Conservation (phyloP, 2,329 filamentous ascomycete genomes). For the Pestalotiopsis sp. region DNA sequence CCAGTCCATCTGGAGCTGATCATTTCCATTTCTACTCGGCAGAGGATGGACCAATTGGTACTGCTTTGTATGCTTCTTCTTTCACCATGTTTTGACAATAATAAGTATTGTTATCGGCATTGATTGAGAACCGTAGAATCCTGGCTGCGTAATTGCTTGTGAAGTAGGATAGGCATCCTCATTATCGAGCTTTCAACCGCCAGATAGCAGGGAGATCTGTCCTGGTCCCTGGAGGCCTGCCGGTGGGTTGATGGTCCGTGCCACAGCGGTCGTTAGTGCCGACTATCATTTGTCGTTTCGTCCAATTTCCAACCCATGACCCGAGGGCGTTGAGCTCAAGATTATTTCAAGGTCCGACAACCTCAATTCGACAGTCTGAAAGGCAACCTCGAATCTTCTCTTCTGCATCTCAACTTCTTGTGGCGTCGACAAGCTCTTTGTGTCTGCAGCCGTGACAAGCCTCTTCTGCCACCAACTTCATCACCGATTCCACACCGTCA, state of each 20-base stretch:
- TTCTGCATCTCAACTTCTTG: not conserved
- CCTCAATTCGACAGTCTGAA: not conserved
- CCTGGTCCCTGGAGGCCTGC: not conserved
- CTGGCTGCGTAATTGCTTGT: not conserved
- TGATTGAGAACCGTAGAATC: not conserved
- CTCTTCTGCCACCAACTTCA: conserved; percentile 14
- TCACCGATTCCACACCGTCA: conserved; percentile 12
- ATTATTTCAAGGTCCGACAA: conserved; percentile 4
- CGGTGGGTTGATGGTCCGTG: conserved; percentile 11
- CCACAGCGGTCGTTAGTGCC: conserved; percentile 13
- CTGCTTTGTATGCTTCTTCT: not conserved
- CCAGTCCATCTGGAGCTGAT: not conserved
- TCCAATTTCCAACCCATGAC: conserved; percentile 12
- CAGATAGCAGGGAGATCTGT: conserved; percentile 1
- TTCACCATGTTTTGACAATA: not conserved
- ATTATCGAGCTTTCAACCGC: not conserved
- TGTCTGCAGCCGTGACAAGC: not conserved
- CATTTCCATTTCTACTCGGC: not conserved
- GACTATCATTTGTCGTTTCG: conserved; percentile 9
- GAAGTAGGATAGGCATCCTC: not conserved
- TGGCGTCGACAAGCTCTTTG: not conserved
- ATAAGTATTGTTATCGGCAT: not conserved
- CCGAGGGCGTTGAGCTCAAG: not conserved
- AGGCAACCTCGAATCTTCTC: not conserved
- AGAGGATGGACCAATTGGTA: not conserved